Base-by-base conservation (phyloP, 148 eudicot species). In the Arbutus unedo region DNA sequence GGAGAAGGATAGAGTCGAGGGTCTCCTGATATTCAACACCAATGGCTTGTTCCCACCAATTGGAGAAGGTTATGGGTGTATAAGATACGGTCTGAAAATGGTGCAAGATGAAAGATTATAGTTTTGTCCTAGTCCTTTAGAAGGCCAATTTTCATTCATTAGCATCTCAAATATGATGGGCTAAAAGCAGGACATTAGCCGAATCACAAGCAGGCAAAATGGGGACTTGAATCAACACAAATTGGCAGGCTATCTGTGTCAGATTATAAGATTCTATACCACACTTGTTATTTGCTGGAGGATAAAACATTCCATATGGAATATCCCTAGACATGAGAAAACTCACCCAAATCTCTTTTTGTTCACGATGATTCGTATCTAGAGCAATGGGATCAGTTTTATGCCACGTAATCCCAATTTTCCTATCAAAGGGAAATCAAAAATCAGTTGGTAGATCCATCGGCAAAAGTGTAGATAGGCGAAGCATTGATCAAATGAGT, bases 51-150 rank as follows among this genome's bases (percentile, higher is more conserved):
- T n/a, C 38, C 38, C 38, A 31, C 38, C 38, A 31, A 31, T 31
- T 31, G 38, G 38, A 1, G 10, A 50, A 50, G 54, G 6, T 9
- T 5, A 50, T 5, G 10, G 54, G 91, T 0, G 98, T 91, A 87
- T 95, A 91, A 5, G 5, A 23, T n/a, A 93, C 94, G 38, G 43
- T 85, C 88, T 76, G 11, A 83, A 83, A 92, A 90, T 87, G 91
- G 93, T 73, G 92, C 95, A 84, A 93, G 91, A 64, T 92, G 38
- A 31, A 31, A 82, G 80, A 92, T 31, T 1, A 31, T 31, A 31
- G 38, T 31, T 91, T 6, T 31, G 38, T 31, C 0, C 38, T 31
- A 31, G 38, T 1, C 38, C 10, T 9, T 9, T 50, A 9, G 54
- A 50, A 50, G 10, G 54, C 54, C 10, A 55, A 13, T 55, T 13